These are phyloP conservation scores for Hyphopichia wangnamkhiaoensis DNA, from an alignment of 1,139 yeast genomes.

Conservation along the genomic window DNA sequence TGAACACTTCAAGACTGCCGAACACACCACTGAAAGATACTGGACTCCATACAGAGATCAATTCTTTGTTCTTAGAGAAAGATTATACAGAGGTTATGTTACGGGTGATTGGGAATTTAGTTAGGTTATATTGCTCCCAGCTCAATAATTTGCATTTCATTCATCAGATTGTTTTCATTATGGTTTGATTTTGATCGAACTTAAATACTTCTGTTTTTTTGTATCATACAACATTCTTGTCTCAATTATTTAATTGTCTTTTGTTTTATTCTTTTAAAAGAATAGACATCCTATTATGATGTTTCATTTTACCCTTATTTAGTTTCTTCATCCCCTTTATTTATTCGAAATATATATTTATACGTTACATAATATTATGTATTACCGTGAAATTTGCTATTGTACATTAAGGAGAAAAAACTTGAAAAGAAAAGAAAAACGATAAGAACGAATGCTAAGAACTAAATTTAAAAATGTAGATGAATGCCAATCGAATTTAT, in stretches of 20 bases:
- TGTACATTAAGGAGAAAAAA: neutral
- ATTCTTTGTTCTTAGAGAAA: conserved; percentile 49
- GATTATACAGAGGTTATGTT: conserved; percentile 51
- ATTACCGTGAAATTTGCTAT: no score
- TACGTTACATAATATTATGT: no score
- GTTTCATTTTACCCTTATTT: no score
- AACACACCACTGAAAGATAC: conserved; percentile 39
- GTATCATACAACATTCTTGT: neutral
- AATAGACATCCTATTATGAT: no score
- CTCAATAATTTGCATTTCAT: neutral
- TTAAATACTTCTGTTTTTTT: neutral
- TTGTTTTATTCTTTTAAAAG: no score
- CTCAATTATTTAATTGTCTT: neutral
- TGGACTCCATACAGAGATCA: conserved; percentile 53
- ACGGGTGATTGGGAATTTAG: conserved; percentile 52
- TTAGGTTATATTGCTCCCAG: conserved; percentile 12
- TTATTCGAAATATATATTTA: neutral
- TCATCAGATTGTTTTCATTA: neutral
- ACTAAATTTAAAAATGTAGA: neutral
- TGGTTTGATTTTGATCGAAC: neutral
- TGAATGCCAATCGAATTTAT: conserved; percentile 24
- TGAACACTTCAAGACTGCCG: conserved; percentile 55
- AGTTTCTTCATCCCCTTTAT: no score
- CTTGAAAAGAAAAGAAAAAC: neutral
- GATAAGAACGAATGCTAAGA: neutral